A percentile compares a stretch with the other conserved stretches of the same genome.
Conservation (phyloP, 2,329 filamentous ascomycete species). For the Aspergillus puulaauensis region DNA sequence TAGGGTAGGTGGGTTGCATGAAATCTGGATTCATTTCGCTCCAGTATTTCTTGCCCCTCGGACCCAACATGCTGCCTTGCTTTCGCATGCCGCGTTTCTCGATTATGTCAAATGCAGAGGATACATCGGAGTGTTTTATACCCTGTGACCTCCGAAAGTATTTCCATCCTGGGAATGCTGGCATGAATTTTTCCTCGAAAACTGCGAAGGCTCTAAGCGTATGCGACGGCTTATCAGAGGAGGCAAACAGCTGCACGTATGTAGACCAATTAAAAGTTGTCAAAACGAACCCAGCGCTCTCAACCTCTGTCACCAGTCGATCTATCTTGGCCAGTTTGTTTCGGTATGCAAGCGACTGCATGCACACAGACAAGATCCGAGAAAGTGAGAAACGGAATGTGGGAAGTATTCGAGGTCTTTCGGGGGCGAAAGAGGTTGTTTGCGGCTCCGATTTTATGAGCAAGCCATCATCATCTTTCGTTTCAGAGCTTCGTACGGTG, state of each 20-base stretch:
- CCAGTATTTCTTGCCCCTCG: slow-evolving; percentile 33
- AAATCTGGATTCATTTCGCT: slow-evolving; percentile 38
- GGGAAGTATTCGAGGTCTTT: slow-evolving; percentile 27
- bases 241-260: slow-evolving; percentile 67
- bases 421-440: neutral
- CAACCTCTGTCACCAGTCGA: slow-evolving; percentile 55
- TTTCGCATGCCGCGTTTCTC: slow-evolving; percentile 24
- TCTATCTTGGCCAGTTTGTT: slow-evolving; percentile 55
- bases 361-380: slow-evolving; percentile 51
- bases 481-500: neutral
- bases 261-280: slow-evolving; percentile 79
- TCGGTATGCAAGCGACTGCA: slow-evolving; percentile 53
- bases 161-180: slow-evolving; percentile 73
- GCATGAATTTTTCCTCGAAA: slow-evolving; percentile 78
- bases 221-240: slow-evolving; percentile 57
- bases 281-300: slow-evolving; percentile 67
- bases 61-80: slow-evolving; percentile 30
- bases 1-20: slow-evolving; percentile 45
- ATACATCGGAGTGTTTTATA: slow-evolving; percentile 28
- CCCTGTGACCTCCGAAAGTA: slow-evolving; percentile 35
- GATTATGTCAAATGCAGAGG: slow-evolving; percentile 31
- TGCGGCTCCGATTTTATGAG: neutral
- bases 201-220: slow-evolving; percentile 62
- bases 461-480: neutral
- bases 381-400: slow-evolving; percentile 51